Base-by-base conservation (phyloP, 2,329 filamentous ascomycete species). In the Calonectria pteridis region DNA sequence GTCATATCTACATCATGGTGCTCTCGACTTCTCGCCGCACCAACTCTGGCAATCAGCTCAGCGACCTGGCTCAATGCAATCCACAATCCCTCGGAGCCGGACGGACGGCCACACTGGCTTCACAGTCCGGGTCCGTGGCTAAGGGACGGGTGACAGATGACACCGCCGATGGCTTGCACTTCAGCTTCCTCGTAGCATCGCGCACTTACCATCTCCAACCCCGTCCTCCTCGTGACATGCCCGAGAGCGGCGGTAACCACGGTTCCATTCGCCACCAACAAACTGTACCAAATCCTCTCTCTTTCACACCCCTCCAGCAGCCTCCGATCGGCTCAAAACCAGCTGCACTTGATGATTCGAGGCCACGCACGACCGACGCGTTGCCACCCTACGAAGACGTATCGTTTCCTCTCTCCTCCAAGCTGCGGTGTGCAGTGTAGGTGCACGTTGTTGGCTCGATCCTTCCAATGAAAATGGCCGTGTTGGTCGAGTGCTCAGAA, bases 281-380 rank as follows among this genome's bases (percentile, higher is more conserved):
- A 50, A 26, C n/a, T 13, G 51, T n/a, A 49, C 43, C 35, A 29
- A 43, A 40, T 58, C n/a, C 29, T 28, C 9, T 29, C 28, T 35
- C 33, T 58, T 23, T 49, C 35, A 33, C 58, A 37, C 37, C 49
- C 55, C 51, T 62, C n/a, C 37, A 63, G 28, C 28, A 20, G 64
- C 65, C 29, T 37, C 55, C 65, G 70, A 69, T 69, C 55, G 58
- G 49, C 33, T 49, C 59, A 28, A 46, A 43, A 28, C 70, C 70
- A 66, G 64, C 43, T 69, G 43, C 58, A 46, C 67, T 65, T 31
- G 71, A 37, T 51, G 51, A 26, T 16, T 66, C 71, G 43, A 43
- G 71, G 35, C 55, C 58, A 20, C 23, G 29, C 58, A 63, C 53
- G 49, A 46, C 49, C 46, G 49, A 46, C 49, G 35, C n/a, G 35